Base-by-base conservation (phyloP, 805 yeast species). In the Nakazawaea populi region DNA sequence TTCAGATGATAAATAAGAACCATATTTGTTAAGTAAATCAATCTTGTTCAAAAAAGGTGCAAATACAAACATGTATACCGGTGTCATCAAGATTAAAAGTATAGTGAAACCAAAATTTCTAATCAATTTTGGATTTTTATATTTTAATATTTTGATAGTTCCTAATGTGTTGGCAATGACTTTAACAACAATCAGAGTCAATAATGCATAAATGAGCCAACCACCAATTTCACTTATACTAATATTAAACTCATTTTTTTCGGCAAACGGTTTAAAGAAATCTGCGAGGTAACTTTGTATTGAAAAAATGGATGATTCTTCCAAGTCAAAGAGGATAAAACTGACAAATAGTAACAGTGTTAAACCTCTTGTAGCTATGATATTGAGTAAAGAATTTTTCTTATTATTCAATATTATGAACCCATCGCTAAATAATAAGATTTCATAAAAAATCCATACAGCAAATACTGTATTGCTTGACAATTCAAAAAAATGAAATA, bases 381-480 rank as follows among this genome's bases (percentile, higher is more conserved):
- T 45, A 7, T 56, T 29, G 44, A 53, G 55, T 28, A 47, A 36
- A 2, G 49, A 39, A 14, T 54, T 54, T 34, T 52, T 58, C 49
- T 47, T 47, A 38, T 57, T 54, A 32, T 54, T 52, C 38, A 62
- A 52, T 35, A 64, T 54, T 34, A 58, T 41, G 30, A 49, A 54
- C 11, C 72, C 72, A 12, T 60, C 57, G 12, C 64, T 54, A 30
- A 68, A 50, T 41, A 68, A 41, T 56, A 68, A 51, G 10, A 65
- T 46, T 48, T 65, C 64, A 53, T 68, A 67, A 18, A 65, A 49
- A 8, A 64, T 42, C 72, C 72, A 68, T 11, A 58, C 57, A 7
- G 62, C 54, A 27, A 65, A 55, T 5, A 60, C 8, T 0, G 71
- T 60, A 39, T 60, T 58, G 12, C 55, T 49, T 0, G 56, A 24